Evolutionary conservation across 2,329 filamentous ascomycete species (phyloP), one percentile per base, ranked within the genome.

Genomic region (Aspergillaceae sp.): DNA sequence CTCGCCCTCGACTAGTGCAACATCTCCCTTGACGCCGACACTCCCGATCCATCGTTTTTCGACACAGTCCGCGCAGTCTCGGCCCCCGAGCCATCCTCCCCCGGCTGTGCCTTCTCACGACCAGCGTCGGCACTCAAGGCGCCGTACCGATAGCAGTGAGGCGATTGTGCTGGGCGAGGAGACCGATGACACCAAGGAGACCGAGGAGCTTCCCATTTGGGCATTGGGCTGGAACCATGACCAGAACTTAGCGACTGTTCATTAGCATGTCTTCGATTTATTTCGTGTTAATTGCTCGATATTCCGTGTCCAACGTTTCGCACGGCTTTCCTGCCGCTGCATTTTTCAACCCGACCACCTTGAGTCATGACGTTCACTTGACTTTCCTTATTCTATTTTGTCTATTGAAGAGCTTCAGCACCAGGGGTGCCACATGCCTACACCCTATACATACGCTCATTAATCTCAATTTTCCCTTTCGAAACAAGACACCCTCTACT

Each of bases 161-260:
- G 70, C 71, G 47, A 73, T 76, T 41, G 64, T 68, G 42, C 58
- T 71, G 40, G 68, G 67, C 43, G 60, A 68, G 26, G 64, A 67
- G 1, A 69, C 72, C 3, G 72, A 74, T 29, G 36, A 28, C 11
- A 74, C 76, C 51, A 72, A 68, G 38, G 78, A 80, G 72, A 78
- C 81, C 43, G 56, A 76, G 7, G 73, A 73, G 4, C 69, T 74
- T 45, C 66, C 68, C 4, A 56, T 69, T 28, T 71, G 69, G 69
- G 57, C 65, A 40, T 51, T 65, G 47, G 57, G 66, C 38, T 61
- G 67, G 65, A 57, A 64, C 62, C 50, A 74, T 70, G 68, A 51
- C 53, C 30, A 63, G 57, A 19, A 19, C 19, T 42, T 69, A 44
- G 60, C 64, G 35, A 52, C 67, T 40, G 65, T 65, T 41, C 65